Base-by-base conservation (phyloP, 2,329 filamentous ascomycete genomes). In the Penicillium corylophilum region DNA sequence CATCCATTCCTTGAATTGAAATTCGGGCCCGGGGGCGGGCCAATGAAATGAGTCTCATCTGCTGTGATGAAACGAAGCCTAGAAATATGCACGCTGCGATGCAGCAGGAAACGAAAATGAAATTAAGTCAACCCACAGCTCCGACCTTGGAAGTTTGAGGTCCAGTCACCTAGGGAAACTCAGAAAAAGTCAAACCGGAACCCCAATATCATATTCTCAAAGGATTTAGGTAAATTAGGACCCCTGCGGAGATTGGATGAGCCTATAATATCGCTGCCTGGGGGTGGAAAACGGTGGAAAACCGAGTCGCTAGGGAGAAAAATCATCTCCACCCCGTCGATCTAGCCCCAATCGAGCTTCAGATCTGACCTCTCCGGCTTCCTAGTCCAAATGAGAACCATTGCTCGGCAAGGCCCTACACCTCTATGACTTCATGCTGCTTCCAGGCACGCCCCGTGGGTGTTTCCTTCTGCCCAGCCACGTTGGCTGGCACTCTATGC, bases 401-500 rank as follows among this genome's bases (percentile, higher is more conserved):
- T 40, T 18, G 24, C 33, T 26, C 33, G 15, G 23, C 35, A 41
- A 39, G 12, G 26, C 36, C 42, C 26, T 46, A 24, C 38, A 44
- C 40, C 44, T 29, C 29, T 36, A 52, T 62, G 59, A 61, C 57
- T 57, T 63, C 59, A 62, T 57, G 43, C 39, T 43, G 22, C 9
- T 16, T 41, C 40, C 43, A 53, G 35, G 45, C 44, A 42, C 44
- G n/a, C n/a, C n/a, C 44, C 33, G 53, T 50, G 48, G 48, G 35
- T 39, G 28, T 31, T 44, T 46, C 29, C 43, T 44, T 18, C 46
- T 47, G 41, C 40, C 51, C 59, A 59, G 56, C 64, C 64, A 66
- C 60, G 62, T 64, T 66, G 62, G 56, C 56, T 54, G 46, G 54
- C 46, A 53, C 36, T 35, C 31, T 36, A 47, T 52, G 49, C 53